Conservation (phyloP, 2,329 filamentous ascomycete species). For the Penicillium palitans region DNA sequence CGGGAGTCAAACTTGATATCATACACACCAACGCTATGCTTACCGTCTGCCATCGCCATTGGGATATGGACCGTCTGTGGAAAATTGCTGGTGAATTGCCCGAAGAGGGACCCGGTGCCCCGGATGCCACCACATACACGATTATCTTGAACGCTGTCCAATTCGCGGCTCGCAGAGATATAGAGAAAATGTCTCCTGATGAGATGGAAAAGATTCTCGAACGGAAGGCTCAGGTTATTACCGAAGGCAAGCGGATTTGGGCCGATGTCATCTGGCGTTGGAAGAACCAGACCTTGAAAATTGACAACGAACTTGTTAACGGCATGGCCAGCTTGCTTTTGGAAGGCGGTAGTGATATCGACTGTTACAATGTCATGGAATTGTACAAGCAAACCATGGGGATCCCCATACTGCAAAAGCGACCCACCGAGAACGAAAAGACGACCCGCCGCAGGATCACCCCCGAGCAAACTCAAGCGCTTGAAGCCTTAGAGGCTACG, state of each 20-base stretch:
- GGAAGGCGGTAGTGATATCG: constrained; percentile 57
- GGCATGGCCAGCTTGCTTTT: constrained; percentile 80
- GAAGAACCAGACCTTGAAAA: constrained; percentile 65
- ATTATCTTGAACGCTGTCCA: constrained; percentile 78
- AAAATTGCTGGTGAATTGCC: constrained; percentile 72
- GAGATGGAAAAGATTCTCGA: constrained; percentile 29
- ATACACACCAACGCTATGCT: constrained; percentile 90
- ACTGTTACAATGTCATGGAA: constrained; percentile 71
- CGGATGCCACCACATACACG: constrained; percentile 74
- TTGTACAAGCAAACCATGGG: constrained; percentile 81
- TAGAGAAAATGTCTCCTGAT: constrained; percentile 33
- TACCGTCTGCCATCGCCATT: constrained; percentile 71
- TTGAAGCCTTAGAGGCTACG: constrained; percentile 3
- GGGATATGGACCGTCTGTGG: constrained; percentile 79
- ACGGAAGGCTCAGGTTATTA: constrained; percentile 49
- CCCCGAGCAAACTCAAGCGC: constrained; percentile 3
- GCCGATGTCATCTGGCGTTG: constrained; percentile 74
- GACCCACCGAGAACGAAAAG: constrained; percentile 23
- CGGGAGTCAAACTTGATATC: constrained; percentile 67
- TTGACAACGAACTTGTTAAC: constrained; percentile 78
- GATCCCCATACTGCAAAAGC: constrained; percentile 53
- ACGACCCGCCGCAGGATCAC: constrained; percentile 7
- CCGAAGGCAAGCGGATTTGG: constrained; percentile 76
- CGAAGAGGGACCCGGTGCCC: constrained; percentile 59
- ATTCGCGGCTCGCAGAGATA: constrained; percentile 41